Base-by-base conservation (phyloP, 106 monocot species). In the Dioscorea alata region DNA sequence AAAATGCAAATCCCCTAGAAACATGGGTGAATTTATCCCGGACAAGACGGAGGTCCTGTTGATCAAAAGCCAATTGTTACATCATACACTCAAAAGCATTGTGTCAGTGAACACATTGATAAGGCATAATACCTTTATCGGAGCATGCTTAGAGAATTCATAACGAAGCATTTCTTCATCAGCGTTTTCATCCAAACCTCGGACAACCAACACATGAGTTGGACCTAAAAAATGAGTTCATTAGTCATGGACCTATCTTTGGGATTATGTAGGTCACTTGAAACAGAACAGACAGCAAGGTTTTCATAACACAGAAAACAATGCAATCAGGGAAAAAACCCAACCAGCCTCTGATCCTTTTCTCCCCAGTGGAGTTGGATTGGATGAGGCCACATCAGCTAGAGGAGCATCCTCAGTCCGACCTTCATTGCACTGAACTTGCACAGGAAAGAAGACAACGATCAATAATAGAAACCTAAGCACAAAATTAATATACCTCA, bases 121-220 rank as follows among this genome's bases (percentile, higher is more conserved):
- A 18, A 28, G 20, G 66, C 62, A 8, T 31, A 33, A 23, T 69
- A 99, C 99, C 80, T 83, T 93, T 61, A 99, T 83, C 52, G 99
- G 87, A 81, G 93, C 89, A 88, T 99, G 90, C 79, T 99, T 99
- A 53, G 99, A 75, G 70, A 93, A 99, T 62, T 99, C 99, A 63
- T 93, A 99, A 4, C 99, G 86, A 49, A 99, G 85, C 99, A 99
- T 90, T 77, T 99, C 99, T 71, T 99, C 99, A 81, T 99, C 99
- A 79, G 99, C 93, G 80, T 99, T 99, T 80, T 99, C 93, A 87
- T 93, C 99, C 67, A 99, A 73, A n/a, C 99, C 99, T 58, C 99
- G 99, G 23, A 99, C 85, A 69, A 93, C 99, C 60, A 99, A 74
- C 64, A 99, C 99, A 85, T 99, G 93, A 61, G 87, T 93, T 51